Percentiles rank a stretch among this genome's conserved stretches.
Evolutionary conservation across 371 early-diverging fungal species (phyloP).

Genomic region (Mortierella sp.): DNA sequence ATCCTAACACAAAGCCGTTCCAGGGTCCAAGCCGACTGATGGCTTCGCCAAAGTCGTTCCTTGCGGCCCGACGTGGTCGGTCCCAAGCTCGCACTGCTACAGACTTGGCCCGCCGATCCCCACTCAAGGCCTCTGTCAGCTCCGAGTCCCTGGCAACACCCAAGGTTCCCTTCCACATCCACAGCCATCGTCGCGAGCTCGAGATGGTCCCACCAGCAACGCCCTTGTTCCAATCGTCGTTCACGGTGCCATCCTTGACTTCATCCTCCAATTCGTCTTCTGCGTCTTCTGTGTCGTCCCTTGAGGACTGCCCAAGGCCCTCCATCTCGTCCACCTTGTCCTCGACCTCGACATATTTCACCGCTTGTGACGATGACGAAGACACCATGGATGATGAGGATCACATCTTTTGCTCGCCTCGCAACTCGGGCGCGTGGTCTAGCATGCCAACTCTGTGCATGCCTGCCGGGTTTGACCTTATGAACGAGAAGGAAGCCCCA

Average conservation of each 20-base stretch:
- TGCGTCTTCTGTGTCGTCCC: constrained; percentile 33
- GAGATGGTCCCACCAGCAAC: constrained; percentile 39
- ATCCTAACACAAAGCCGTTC: constrained; percentile 43
- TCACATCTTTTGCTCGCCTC: constrained; percentile 20
- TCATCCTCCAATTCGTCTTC: constrained; percentile 26
- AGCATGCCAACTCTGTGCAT: constrained; percentile 1
- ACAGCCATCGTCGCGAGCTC: constrained; percentile 2
- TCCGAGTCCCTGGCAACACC: background rate
- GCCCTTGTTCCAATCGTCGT: constrained; percentile 32
- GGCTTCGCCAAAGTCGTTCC: constrained; percentile 15
- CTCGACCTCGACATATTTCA: constrained; percentile 20
- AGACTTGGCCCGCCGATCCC: constrained; percentile 14
- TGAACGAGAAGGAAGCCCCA: background rate
- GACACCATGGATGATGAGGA: background rate
- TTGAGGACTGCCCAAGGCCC: constrained; percentile 28
- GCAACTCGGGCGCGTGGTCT: constrained; percentile 32
- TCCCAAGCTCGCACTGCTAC: background rate
- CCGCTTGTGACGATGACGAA: constrained; percentile 31
- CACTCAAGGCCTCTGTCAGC: constrained; percentile 5
- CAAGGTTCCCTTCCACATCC: background rate
- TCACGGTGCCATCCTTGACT: constrained; percentile 22
- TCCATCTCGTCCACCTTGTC: constrained; percentile 17
- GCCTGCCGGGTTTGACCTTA: background rate
- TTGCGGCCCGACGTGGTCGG: constrained; percentile 2
- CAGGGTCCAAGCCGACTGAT: constrained; percentile 22